A percentile compares a stretch with the other conserved stretches of the same genome.
phyloP scores from a whole-genome alignment of 345 rosid genomes.

The Acer yangbiense region DNA sequence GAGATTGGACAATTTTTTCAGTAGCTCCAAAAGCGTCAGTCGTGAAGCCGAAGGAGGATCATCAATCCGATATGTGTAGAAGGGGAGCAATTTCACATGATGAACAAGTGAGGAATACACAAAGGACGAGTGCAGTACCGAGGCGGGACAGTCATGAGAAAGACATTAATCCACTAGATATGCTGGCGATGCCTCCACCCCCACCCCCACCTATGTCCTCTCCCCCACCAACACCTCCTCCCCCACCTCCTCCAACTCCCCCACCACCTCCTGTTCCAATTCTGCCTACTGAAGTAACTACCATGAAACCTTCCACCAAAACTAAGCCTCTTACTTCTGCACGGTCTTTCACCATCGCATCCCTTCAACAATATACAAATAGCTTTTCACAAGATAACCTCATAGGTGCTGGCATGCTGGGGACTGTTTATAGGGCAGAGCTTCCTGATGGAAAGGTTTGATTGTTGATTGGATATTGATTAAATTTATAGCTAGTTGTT shows the following conservation, averaged over 20 bases:
- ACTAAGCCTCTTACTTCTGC: conserved; percentile 53
- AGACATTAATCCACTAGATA: conserved; percentile 50
- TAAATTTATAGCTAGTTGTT: neutral
- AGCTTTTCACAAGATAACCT: conserved; percentile 96
- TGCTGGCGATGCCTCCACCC: conserved; percentile 46
- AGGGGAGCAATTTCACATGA: conserved; percentile 48
- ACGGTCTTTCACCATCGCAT: conserved; percentile 80
- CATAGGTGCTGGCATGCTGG: conserved; percentile 91
- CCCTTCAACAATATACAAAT: conserved; percentile 92
- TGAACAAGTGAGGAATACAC: conserved; percentile 45
- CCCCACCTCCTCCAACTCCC: conserved; percentile 53
- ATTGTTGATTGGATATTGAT: conserved; percentile 11
- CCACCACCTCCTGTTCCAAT: conserved; percentile 53
- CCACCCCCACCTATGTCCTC: conserved; percentile 41
- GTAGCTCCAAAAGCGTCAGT: conserved; percentile 56
- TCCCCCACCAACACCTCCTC: conserved; percentile 43
- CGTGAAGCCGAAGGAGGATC: conserved; percentile 36
- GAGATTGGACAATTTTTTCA: conserved; percentile 16
- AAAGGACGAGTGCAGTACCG: conserved; percentile 30
- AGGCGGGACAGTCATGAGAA: conserved; percentile 58
- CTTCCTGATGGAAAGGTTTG: conserved; percentile 84
- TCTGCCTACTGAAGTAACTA: conserved; percentile 49
- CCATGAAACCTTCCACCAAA: conserved; percentile 50
- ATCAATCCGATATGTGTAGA: conserved; percentile 37
- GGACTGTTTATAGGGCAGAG: conserved; percentile 85